These are phyloP conservation scores for Fusarium foetens DNA, from an alignment of 2,329 filamentous ascomycete genomes.

Conservation along the genomic window DNA sequence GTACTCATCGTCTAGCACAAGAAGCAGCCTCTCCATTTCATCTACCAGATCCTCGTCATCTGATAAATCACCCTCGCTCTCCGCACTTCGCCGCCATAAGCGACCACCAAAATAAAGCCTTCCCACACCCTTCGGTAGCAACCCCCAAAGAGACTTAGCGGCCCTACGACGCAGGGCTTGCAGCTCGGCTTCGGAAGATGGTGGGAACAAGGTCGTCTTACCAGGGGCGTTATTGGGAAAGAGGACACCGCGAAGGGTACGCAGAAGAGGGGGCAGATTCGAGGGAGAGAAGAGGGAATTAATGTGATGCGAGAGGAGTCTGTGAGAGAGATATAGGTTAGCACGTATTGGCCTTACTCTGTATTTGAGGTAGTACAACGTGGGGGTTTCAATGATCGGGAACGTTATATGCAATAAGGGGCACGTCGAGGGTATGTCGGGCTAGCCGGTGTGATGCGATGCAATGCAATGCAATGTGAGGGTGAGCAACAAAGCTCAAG, in stretches of 20 bases:
- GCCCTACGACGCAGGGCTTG: conserved; percentile 72
- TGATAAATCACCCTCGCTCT: conserved; percentile 36
- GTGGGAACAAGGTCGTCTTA: conserved; percentile 68
- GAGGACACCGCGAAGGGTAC: conserved; percentile 77
- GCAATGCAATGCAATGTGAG: conserved; percentile 15
- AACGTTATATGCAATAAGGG: conserved; percentile 30
- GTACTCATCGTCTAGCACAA: conserved; percentile 82
- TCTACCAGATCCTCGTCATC: conserved; percentile 58
- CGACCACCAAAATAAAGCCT: conserved; percentile 62
- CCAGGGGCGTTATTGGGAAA: conserved; percentile 88
- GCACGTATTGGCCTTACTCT: conserved; percentile 33
- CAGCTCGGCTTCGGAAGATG: conserved; percentile 68
- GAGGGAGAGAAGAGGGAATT: conserved; percentile 69
- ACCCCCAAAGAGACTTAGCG: conserved; percentile 66
- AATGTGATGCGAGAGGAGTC: conserved; percentile 68
- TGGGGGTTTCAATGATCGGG: conserved; percentile 34
- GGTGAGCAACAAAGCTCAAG: conserved; percentile 25
- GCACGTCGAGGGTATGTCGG: conserved; percentile 18
- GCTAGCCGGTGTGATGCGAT: conserved; percentile 24
- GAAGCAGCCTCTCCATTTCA: conserved; percentile 74
- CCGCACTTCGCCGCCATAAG: conserved; percentile 42
- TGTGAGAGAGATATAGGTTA: conserved; percentile 50
- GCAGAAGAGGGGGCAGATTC: conserved; percentile 73
- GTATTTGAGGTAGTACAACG: conserved; percentile 23
- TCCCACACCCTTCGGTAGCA: conserved; percentile 59